These are phyloP conservation scores for Besnoitia besnoiti DNA, from an alignment of 169 alveolate genomes.

Conservation along the genomic window DNA sequence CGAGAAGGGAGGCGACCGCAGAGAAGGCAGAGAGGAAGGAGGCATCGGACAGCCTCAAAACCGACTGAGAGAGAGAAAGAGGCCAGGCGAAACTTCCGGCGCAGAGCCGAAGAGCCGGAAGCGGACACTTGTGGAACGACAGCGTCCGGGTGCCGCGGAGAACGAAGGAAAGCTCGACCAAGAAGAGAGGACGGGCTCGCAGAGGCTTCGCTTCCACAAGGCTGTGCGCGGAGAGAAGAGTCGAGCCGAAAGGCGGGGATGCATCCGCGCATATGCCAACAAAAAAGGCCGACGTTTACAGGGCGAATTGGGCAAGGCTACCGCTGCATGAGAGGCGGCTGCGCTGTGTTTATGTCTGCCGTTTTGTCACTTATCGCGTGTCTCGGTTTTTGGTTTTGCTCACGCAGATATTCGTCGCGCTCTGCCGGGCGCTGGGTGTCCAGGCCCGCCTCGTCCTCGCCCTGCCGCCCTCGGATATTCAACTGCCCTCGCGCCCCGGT, in stretches of 20 bases:
- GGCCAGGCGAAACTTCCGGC: not conserved
- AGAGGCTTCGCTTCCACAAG: not conserved
- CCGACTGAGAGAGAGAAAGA: not conserved
- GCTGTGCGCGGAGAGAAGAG: no score
- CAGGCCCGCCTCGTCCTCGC: constrained; percentile 7
- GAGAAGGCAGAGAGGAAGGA: not conserved
- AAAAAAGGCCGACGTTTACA: no score
- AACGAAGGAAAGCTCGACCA: not conserved
- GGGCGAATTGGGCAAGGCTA: not conserved
- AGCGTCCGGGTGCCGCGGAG: no score
- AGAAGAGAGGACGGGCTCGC: not conserved
- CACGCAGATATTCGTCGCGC: not conserved
- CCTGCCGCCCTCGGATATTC: not conserved
- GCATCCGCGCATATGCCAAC: no score
- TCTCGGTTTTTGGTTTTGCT: not conserved
- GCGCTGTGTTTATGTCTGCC: no score
- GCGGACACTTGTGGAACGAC: no score
- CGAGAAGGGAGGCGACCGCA: not conserved
- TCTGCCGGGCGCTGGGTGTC: not conserved
- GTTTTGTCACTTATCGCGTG: not conserved
- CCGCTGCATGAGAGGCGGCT: no score
- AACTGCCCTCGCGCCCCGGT: not conserved
- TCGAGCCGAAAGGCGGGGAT: no score
- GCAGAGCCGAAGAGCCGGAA: not conserved
- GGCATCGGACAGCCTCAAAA: not conserved